Evolutionary conservation across 441 rosid species (phyloP).

Genomic region (Arabidopsis hybrid): DNA sequence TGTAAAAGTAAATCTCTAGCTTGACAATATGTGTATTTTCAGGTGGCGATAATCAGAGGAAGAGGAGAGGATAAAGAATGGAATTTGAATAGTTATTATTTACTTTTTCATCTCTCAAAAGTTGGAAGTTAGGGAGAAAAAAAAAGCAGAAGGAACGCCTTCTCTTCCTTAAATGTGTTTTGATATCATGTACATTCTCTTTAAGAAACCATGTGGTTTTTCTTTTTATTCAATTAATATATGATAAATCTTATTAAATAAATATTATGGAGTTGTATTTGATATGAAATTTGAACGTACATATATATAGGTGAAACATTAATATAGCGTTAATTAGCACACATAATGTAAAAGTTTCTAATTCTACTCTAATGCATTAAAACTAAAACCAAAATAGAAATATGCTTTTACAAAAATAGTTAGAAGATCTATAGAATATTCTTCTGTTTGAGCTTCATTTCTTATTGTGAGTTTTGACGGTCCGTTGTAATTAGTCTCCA

Average conservation of each 20-base stretch:
- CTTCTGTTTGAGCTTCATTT: background rate
- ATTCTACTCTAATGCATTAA: background rate
- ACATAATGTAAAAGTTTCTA: background rate
- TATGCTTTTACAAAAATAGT: background rate
- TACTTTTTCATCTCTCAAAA: background rate
- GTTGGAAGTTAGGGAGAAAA: background rate
- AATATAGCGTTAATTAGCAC: background rate
- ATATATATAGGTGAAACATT: background rate
- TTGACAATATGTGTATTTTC: conserved; percentile 27
- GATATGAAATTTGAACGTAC: background rate
- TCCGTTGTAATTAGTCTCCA: background rate
- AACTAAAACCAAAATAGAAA: background rate
- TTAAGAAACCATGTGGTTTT: conserved; percentile 35
- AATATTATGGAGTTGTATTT: background rate
- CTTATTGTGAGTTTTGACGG: background rate
- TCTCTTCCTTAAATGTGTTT: conserved; percentile 30
- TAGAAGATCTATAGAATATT: background rate
- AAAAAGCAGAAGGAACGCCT: background rate
- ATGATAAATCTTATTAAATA: background rate
- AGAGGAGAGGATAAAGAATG: conserved; percentile 31
- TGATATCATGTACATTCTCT: conserved; percentile 21
- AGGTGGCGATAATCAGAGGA: conserved; percentile 33
- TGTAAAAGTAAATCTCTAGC: conserved; percentile 2
- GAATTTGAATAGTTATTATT: conserved; percentile 13
- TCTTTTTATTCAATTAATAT: background rate